Evolutionary conservation across 768 basidiomycete genomes (phyloP).

Genomic region (Pholiota conissans): DNA sequence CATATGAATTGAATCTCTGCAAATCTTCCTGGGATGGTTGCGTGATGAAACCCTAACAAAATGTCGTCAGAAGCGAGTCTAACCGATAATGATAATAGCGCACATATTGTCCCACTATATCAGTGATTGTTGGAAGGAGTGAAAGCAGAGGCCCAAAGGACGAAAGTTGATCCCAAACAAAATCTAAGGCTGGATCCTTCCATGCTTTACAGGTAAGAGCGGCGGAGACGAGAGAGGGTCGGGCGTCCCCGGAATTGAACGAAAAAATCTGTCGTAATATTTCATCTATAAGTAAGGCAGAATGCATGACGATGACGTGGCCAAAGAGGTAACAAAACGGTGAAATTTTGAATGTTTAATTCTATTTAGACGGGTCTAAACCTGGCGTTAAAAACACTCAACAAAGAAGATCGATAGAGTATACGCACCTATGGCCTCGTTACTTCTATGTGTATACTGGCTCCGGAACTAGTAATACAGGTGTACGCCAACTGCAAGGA

Average conservation of each 20-base stretch:
- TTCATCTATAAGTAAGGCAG: constrained; percentile 48
- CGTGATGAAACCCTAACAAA: constrained; percentile 1
- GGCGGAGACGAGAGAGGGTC: constrained; percentile 30
- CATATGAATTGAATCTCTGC: constrained; percentile 31
- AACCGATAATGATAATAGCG: constrained; percentile 12
- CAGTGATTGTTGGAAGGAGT: constrained; percentile 32
- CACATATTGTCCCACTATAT: constrained; percentile 33
- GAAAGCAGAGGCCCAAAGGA: constrained; percentile 41
- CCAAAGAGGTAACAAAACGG: not conserved
- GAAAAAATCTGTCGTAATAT: constrained; percentile 43
- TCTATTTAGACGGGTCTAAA: not conserved
- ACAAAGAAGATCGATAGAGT: no score
- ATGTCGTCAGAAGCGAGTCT: not conserved
- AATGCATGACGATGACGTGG: constrained; percentile 29
- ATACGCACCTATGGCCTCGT: not conserved
- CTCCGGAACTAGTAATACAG: not conserved
- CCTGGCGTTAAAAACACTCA: no score
- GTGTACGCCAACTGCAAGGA: constrained; percentile 4
- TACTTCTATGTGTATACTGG: not conserved
- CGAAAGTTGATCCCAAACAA: constrained; percentile 41
- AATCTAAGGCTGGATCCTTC: constrained; percentile 49
- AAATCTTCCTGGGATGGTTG: constrained; percentile 19
- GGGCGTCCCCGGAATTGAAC: constrained; percentile 27
- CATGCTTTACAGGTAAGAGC: constrained; percentile 46
- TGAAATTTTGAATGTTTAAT: not conserved